Evolutionary conservation across 2,329 filamentous ascomycete species (phyloP).

Genomic region (Phialophora tarda): DNA sequence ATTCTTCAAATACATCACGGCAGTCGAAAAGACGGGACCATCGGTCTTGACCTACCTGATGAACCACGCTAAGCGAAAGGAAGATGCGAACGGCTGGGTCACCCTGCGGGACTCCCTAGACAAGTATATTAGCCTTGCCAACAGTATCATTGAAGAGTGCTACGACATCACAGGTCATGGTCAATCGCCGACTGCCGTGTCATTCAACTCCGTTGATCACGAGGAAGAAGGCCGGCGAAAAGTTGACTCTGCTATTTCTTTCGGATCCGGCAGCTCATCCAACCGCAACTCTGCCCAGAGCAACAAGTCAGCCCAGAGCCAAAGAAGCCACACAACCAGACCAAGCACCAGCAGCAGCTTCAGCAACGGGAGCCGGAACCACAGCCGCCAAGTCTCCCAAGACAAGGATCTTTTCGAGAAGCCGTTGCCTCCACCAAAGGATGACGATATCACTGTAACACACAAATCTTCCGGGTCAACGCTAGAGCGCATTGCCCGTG

Average conservation of each 20-base stretch:
- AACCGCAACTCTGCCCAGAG: conserved; percentile 46
- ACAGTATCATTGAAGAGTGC: conserved; percentile 67
- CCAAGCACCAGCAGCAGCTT: conserved; percentile 41
- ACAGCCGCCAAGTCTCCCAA: conserved; percentile 34
- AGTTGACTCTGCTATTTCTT: conserved; percentile 69
- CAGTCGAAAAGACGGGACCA: conserved; percentile 62
- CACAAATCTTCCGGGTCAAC: conserved; percentile 49
- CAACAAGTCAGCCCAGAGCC: conserved; percentile 41
- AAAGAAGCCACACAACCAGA: conserved; percentile 40
- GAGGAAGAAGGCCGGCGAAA: conserved; percentile 55
- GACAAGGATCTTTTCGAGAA: conserved; percentile 46
- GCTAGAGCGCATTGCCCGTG: conserved; percentile 64
- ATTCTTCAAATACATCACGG: conserved; percentile 67
- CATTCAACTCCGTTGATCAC: conserved; percentile 41
- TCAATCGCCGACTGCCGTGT: conserved; percentile 40
- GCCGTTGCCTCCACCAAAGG: conserved; percentile 48
- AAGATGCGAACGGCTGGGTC: conserved; percentile 64
- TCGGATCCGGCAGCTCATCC: conserved; percentile 51
- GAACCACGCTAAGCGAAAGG: conserved; percentile 56
- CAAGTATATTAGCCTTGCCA: conserved; percentile 64
- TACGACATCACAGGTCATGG: conserved; percentile 54
- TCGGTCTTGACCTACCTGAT: conserved; percentile 60
- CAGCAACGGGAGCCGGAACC: conserved; percentile 37
- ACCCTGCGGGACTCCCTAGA: conserved; percentile 56
- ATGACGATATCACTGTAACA: conserved; percentile 34